phyloP scores from a whole-genome alignment of 1,284 basidiomycete species.

The Limonomyces culmigenus region DNA sequence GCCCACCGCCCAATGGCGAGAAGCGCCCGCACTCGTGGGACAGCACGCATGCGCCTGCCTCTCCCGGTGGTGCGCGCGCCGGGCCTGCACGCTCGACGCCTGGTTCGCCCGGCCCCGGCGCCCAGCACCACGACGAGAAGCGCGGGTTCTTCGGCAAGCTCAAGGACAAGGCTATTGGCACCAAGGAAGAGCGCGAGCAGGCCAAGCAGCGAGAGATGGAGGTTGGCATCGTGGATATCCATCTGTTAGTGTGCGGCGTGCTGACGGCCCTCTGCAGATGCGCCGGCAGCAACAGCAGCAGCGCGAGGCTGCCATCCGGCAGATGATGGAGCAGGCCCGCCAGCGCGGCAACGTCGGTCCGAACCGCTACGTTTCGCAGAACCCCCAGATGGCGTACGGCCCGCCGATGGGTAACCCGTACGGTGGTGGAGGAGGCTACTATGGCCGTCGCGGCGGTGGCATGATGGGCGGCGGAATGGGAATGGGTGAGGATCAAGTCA shows the following conservation, averaged over 20 bases:
- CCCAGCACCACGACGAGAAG: slow-evolving; percentile 11
- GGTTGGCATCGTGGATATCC: slow-evolving; percentile 14
- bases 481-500: slow-evolving; percentile 12
- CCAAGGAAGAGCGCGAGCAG: slow-evolving; percentile 43
- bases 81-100: not conserved
- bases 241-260: not conserved
- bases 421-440: slow-evolving; percentile 7
- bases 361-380: not conserved
- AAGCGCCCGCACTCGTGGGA: slow-evolving; percentile 14
- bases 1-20: slow-evolving; percentile 6
- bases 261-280: slow-evolving; percentile 6
- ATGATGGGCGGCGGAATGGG: slow-evolving; percentile 10
- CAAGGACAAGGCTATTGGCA: slow-evolving; percentile 44
- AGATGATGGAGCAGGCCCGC: slow-evolving; percentile 11
- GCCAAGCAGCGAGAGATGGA: slow-evolving; percentile 18
- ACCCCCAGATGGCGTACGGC: slow-evolving; percentile 8
- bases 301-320: slow-evolving; percentile 5
- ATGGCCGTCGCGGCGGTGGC: slow-evolving; percentile 7
- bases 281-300: slow-evolving; percentile 13
- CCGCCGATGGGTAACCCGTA: slow-evolving; percentile 11
- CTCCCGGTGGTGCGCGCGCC: not conserved
- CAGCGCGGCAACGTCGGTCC: slow-evolving; percentile 6
- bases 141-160: slow-evolving; percentile 38
- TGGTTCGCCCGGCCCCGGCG: not conserved
- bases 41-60: slow-evolving; percentile 6